Evolutionary conservation across 495 filamentous ascomycete species (phyloP).

Genomic region (Hyaloscypha finlandica): DNA sequence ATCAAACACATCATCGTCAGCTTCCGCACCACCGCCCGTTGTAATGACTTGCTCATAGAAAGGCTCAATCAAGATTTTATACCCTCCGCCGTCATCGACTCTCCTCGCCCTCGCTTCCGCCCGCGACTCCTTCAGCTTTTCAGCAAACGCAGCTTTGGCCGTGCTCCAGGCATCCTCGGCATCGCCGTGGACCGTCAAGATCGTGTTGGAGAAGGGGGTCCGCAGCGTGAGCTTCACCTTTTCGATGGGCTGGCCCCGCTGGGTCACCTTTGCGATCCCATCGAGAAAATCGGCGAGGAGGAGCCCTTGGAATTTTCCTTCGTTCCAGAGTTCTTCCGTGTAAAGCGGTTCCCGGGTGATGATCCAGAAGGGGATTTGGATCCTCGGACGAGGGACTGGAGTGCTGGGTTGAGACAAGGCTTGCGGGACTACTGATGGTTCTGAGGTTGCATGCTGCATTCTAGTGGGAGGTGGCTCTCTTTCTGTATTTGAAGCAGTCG

Average conservation of each 20-base stretch:
- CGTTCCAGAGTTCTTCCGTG: constrained; percentile 21
- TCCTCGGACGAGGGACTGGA: constrained; percentile 12
- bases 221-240: constrained; percentile 23
- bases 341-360: constrained; percentile 20
- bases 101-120: constrained; percentile 11
- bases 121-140: constrained; percentile 22
- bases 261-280: constrained; percentile 18
- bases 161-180: constrained; percentile 19
- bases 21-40: not conserved
- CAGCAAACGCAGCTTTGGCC: constrained; percentile 19
- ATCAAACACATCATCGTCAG: constrained; percentile 23
- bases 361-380: constrained; percentile 22
- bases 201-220: constrained; percentile 15
- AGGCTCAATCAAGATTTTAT: constrained; percentile 25
- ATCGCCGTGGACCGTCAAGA: constrained; percentile 15
- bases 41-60: constrained; percentile 20
- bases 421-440: constrained; percentile 2
- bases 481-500: no score
- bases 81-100: not conserved
- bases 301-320: constrained; percentile 15
- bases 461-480: not conserved
- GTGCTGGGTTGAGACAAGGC: not conserved
- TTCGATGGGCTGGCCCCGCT: constrained; percentile 14
- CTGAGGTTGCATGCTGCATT: not conserved
- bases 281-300: constrained; percentile 12